Conservation (phyloP, 169 alveolate species). For the Fabrea salina region DNA sequence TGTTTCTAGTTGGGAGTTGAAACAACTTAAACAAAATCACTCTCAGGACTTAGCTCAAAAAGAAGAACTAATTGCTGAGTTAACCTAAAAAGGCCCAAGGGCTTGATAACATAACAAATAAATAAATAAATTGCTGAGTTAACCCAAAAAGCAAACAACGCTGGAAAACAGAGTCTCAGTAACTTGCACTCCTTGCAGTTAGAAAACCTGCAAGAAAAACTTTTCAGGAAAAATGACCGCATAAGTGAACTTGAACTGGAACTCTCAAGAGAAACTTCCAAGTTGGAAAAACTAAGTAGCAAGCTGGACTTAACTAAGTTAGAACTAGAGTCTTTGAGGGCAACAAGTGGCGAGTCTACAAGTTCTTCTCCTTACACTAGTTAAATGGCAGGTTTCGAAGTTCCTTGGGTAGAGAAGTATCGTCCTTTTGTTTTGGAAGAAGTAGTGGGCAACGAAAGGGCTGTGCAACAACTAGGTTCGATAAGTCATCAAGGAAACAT, state of each 20-base stretch:
- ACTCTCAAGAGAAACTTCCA: neutral
- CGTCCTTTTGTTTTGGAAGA: conserved; percentile 94
- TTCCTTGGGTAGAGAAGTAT: conserved; percentile 94
- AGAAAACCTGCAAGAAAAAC: neutral
- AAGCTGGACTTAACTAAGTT: neutral
- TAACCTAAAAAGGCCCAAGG: too few relatives aligned
- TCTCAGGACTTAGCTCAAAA: too few relatives aligned
- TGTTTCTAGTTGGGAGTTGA: too few relatives aligned
- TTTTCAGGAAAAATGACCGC: neutral
- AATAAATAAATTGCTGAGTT: too few relatives aligned
- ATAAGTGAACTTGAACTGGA: neutral
- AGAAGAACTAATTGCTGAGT: too few relatives aligned
- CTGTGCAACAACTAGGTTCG: conserved; percentile 88
- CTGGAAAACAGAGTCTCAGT: too few relatives aligned
- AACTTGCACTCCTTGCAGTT: neutral
- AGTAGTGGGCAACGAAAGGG: conserved; percentile 95
- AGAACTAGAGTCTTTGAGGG: neutral
- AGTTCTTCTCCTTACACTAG: too few relatives aligned
- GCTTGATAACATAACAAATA: too few relatives aligned
- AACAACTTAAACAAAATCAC: too few relatives aligned
- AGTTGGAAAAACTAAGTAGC: neutral
- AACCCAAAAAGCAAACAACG: too few relatives aligned
- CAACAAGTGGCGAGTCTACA: neutral
- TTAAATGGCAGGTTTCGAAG: conserved; percentile 20
- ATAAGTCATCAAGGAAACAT: conserved; percentile 95